Evolutionary conservation across 108 stramenopile species (phyloP), one percentile per base, ranked within the genome.

Genomic region (Skeletonema costatum): DNA sequence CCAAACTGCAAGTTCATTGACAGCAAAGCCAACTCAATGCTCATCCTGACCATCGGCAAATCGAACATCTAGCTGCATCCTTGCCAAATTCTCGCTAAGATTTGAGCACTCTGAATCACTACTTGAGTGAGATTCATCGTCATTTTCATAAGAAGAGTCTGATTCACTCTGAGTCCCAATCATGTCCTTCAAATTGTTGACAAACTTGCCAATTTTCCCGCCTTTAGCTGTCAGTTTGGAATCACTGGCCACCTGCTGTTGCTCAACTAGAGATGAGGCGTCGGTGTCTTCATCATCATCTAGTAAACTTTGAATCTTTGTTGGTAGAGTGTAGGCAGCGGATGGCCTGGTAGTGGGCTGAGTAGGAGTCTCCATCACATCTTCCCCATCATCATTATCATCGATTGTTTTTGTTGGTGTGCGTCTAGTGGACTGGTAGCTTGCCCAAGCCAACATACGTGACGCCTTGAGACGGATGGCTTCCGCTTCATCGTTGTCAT

Each of bases 381-480:
- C 42, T 13, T 70, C 60, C n/a, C 48, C 53, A 35, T 68, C 65
- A 16, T 71, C 32, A 17, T 33, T 73, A 5, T 50, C n/a, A 44
- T 64, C 62, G 32, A 60, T 35, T 31, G 32, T 36, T 32, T 62
- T 59, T 21, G 63, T 56, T n/a, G 78, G 71, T 2, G 82, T 82
- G 30, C 74, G 59, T 12, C 71, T 71, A 33, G 64, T 46, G 4
- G 71, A 64, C 58, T 82, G 82, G 32, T 82, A 82, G 46, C 68
- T 66, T 2, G 82, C 74, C 82, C 82, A 82, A 53, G 63, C 63
- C 14, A 82, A 61, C 75, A 82, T 73, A 17, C 71, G 70, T 30
- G 71, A 75, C 21, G 82, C 82, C 31, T 82, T 76, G 14, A 75
- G 75, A 29, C 82, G 70, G 29, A 82, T 82, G 42, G 38, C 38